phyloP scores from a whole-genome alignment of 1,139 yeast genomes.

The Blastobotrys buckinghamii region DNA sequence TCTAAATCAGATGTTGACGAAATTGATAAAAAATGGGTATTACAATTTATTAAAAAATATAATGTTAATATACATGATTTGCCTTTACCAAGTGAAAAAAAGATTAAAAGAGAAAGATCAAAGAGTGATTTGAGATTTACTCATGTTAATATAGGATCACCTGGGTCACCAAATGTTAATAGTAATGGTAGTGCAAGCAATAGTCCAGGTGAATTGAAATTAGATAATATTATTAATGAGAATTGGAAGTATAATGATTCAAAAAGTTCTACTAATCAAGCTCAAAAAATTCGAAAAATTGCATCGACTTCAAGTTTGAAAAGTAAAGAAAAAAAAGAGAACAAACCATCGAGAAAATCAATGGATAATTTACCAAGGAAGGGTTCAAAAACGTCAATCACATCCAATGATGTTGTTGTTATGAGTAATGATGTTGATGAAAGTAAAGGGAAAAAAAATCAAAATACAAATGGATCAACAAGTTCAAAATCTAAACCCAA shows the following conservation, averaged over 20 bases:
- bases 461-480: no score
- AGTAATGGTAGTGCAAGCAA: no score
- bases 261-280: neutral
- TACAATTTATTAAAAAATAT: slow-evolving; percentile 1
- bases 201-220: no score
- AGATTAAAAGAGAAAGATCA: neutral
- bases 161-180: no score
- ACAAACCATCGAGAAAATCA: neutral
- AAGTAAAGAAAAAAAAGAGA: neutral
- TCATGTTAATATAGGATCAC: no score
- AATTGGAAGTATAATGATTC: neutral
- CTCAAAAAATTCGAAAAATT: neutral
- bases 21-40: slow-evolving; percentile 1
- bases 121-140: neutral
- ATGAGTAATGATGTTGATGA: no score
- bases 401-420: no score
- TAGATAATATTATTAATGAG: no score
- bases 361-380: neutral
- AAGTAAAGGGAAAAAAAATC: no score
- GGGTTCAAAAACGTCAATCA: no score
- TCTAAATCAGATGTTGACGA: neutral
- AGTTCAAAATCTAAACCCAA: no score
- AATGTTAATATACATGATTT: neutral
- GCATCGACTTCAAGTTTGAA: neutral
- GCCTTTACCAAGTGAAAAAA: neutral